Conservation (phyloP, 1,284 basidiomycete genomes). For the Tilletia walkeri region DNA sequence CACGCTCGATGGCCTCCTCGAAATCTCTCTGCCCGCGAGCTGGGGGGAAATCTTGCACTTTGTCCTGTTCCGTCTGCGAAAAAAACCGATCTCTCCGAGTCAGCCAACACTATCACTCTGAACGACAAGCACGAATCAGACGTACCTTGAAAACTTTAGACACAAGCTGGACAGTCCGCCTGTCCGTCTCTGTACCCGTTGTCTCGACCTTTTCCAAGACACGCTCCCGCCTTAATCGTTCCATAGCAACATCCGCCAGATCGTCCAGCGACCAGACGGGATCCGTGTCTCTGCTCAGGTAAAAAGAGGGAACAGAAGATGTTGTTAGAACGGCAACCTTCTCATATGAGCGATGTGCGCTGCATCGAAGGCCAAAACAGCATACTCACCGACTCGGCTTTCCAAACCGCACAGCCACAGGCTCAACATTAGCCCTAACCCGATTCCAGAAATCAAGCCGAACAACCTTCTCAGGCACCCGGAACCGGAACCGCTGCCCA, state of each 20-base stretch:
- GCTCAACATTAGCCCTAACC: constrained; percentile 13
- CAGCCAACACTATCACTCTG: no score
- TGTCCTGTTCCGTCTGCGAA: no score
- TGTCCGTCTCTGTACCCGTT: background rate
- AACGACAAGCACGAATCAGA: background rate
- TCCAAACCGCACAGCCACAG: constrained; percentile 13
- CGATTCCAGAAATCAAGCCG: constrained; percentile 91
- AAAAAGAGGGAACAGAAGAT: background rate
- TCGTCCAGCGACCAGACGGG: constrained; percentile 6
- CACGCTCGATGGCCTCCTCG: constrained; percentile 10
- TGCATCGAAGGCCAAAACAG: background rate
- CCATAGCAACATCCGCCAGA: constrained; percentile 19
- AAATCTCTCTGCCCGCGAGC: background rate
- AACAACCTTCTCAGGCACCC: constrained; percentile 89
- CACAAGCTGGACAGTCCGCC: background rate
- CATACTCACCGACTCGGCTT: constrained; percentile 6
- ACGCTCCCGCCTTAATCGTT: constrained; percentile 14
- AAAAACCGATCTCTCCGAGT: background rate
- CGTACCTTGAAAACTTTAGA: constrained; percentile 2
- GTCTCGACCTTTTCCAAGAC: background rate
- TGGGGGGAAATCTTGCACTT: background rate
- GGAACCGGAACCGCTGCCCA: constrained; percentile 66
- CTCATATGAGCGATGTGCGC: background rate
- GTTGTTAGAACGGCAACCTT: background rate
- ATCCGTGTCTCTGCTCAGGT: constrained; percentile 4